Percentiles rank a stretch among this genome's conserved stretches.
Evolutionary conservation across 2,329 filamentous ascomycete genomes (phyloP).

Genomic region (Colletotrichum australisinense): DNA sequence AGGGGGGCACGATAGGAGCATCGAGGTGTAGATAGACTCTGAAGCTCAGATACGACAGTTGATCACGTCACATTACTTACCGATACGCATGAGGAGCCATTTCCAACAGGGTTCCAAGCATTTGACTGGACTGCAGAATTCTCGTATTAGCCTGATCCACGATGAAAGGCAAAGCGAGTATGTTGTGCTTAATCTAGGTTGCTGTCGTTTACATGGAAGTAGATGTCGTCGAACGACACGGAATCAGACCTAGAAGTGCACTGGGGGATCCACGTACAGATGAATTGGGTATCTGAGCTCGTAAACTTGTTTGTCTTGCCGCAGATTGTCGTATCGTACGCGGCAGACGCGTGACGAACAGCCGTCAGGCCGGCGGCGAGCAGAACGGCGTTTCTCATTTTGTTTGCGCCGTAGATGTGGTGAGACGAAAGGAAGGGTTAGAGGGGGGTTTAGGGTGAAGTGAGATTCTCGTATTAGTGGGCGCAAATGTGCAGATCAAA

Average conservation of each 20-base stretch:
- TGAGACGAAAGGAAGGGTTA: background rate
- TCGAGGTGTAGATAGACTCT: background rate
- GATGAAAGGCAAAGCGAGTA: background rate
- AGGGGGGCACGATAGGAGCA: background rate
- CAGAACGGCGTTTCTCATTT: conserved; percentile 33
- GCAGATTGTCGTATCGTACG: conserved; percentile 44
- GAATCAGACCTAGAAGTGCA: background rate
- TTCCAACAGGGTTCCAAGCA: conserved; percentile 44
- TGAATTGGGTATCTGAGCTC: conserved; percentile 37
- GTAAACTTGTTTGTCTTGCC: conserved; percentile 41
- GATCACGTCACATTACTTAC: conserved; percentile 38
- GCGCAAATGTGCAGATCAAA: background rate
- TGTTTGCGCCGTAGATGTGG: background rate
- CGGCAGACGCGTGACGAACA: conserved; percentile 27
- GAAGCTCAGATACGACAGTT: background rate
- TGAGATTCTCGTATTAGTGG: background rate
- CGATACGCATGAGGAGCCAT: conserved; percentile 45
- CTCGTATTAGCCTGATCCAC: conserved; percentile 11
- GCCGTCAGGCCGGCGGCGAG: conserved; percentile 30
- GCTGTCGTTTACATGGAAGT: background rate
- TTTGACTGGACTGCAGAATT: conserved; percentile 42
- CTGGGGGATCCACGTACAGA: conserved; percentile 38
- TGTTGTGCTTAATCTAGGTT: background rate
- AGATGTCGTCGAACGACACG: background rate
- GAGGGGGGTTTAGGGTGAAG: background rate